Percentiles rank a stretch among this genome's conserved stretches.
phyloP scores from a whole-genome alignment of 2,329 filamentous ascomycete species.

The Pyrenochaeta sp. region DNA sequence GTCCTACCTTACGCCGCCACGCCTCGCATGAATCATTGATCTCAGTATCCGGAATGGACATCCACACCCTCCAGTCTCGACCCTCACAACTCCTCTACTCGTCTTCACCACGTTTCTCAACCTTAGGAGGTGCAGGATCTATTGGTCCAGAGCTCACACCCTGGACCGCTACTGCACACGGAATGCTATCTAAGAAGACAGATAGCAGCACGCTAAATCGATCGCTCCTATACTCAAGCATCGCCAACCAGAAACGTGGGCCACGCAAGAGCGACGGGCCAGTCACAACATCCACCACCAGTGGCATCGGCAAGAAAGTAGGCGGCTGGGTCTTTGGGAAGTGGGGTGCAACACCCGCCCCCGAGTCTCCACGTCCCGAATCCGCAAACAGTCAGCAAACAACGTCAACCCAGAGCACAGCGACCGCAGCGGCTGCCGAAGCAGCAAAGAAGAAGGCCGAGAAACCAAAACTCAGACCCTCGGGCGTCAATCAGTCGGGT shows the following conservation, averaged over 20 bases:
- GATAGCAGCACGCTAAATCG: slow-evolving; percentile 64
- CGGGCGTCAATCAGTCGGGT: slow-evolving; percentile 49
- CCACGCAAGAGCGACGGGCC: slow-evolving; percentile 24
- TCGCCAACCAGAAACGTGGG: slow-evolving; percentile 36
- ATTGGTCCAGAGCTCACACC: slow-evolving; percentile 51
- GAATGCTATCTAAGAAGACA: slow-evolving; percentile 59
- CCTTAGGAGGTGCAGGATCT: slow-evolving; percentile 53
- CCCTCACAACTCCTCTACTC: slow-evolving; percentile 74
- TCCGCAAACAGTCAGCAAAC: slow-evolving; percentile 32
- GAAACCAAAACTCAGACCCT: slow-evolving; percentile 32
- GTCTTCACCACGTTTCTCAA: slow-evolving; percentile 60
- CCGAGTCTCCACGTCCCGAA: slow-evolving; percentile 23
- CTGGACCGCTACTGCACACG: slow-evolving; percentile 55
- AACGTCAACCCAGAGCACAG: slow-evolving; percentile 19
- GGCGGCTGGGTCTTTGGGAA: slow-evolving; percentile 71
- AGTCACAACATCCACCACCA: slow-evolving; percentile 19
- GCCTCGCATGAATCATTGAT: slow-evolving; percentile 88
- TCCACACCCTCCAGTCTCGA: slow-evolving; percentile 78
- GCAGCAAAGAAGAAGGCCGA: slow-evolving; percentile 18
- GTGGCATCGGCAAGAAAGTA: slow-evolving; percentile 60
- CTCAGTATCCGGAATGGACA: slow-evolving; percentile 86
- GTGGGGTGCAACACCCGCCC: slow-evolving; percentile 64
- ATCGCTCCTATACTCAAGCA: slow-evolving; percentile 52
- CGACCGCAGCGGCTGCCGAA: slow-evolving; percentile 8
- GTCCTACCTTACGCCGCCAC: slow-evolving; percentile 65